Evolutionary conservation across 768 basidiomycete species (phyloP).

Genomic region (Russula emetica): DNA sequence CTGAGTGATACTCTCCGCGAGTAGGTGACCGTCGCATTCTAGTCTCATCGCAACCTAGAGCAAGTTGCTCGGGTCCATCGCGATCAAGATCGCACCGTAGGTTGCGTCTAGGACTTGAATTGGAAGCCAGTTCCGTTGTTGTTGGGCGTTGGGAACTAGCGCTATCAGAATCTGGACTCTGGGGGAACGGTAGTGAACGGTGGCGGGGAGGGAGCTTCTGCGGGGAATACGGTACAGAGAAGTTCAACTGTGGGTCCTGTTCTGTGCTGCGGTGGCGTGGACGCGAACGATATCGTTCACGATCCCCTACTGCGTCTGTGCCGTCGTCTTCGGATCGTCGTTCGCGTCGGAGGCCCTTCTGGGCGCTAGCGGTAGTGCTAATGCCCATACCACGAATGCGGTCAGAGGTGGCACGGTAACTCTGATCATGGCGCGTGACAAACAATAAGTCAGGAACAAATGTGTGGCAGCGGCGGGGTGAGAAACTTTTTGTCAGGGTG

Average conservation of each 20-base stretch:
- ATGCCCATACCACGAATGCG: not conserved
- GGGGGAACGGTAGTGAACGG: not conserved
- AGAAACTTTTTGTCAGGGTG: not conserved
- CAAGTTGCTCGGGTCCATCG: not conserved
- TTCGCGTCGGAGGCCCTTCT: slow-evolving; percentile 8
- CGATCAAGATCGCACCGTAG: not conserved
- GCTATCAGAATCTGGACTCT: slow-evolving; percentile 4
- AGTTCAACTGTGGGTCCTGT: not conserved
- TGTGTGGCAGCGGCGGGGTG: not conserved
- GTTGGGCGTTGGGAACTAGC: not conserved
- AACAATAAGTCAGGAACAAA: not conserved
- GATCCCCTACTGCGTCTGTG: not conserved
- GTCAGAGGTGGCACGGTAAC: slow-evolving; percentile 7
- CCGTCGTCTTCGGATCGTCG: slow-evolving; percentile 8
- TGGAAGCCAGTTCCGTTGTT: not conserved
- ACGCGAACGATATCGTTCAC: slow-evolving; percentile 18
- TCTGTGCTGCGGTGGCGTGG: slow-evolving; percentile 4
- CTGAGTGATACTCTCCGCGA: not conserved
- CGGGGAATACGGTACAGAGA: not conserved
- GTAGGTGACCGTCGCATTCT: not conserved
- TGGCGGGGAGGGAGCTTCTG: not conserved
- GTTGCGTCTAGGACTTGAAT: slow-evolving; percentile 1
- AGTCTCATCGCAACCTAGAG: not conserved
- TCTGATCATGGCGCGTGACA: not conserved
- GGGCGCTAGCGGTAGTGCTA: not conserved